Percentiles rank a stretch among this genome's conserved stretches.
Evolutionary conservation across 176 grass and related monocot species (phyloP).

Genomic region (Pontederia paniculata): DNA sequence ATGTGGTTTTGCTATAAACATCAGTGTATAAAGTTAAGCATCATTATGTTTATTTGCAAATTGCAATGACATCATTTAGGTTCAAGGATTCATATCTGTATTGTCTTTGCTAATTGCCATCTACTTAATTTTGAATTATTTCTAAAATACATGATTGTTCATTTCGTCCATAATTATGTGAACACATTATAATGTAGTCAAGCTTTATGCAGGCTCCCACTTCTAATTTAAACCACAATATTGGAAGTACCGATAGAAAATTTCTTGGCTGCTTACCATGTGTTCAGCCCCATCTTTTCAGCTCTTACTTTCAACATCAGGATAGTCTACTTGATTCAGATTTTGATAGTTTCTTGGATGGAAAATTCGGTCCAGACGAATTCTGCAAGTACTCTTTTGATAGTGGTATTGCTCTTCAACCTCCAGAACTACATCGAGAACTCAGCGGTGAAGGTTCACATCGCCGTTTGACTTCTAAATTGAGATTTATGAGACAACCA

Average conservation of each 20-base stretch:
- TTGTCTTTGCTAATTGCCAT: too few species aligned
- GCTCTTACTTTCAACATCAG: not conserved
- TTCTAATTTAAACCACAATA: conserved; percentile 7
- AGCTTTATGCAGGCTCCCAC: too few species aligned
- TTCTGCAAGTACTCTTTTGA: conserved; percentile 28
- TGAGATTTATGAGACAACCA: conserved; percentile 31
- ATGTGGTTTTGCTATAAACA: too few species aligned
- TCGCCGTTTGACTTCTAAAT: conserved; percentile 43
- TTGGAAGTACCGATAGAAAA: conserved; percentile 1
- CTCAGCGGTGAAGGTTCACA: conserved; percentile 82
- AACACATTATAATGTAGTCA: too few species aligned
- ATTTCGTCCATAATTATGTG: too few species aligned
- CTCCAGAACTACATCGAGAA: conserved; percentile 27
- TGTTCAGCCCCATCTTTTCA: conserved; percentile 26
- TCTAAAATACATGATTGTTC: too few species aligned
- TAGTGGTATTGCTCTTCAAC: conserved; percentile 13
- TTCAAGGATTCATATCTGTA: too few species aligned
- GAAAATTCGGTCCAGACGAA: conserved; percentile 15
- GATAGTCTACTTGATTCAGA: conserved; percentile 9
- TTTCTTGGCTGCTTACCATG: conserved; percentile 29
- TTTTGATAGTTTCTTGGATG: conserved; percentile 11
- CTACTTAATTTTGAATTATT: too few species aligned
- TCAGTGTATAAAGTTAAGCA: too few species aligned
- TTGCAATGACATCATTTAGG: too few species aligned
- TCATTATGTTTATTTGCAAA: too few species aligned